Base-by-base conservation (phyloP, 2,329 filamentous ascomycete species). In the Xylariaceae sp. region DNA sequence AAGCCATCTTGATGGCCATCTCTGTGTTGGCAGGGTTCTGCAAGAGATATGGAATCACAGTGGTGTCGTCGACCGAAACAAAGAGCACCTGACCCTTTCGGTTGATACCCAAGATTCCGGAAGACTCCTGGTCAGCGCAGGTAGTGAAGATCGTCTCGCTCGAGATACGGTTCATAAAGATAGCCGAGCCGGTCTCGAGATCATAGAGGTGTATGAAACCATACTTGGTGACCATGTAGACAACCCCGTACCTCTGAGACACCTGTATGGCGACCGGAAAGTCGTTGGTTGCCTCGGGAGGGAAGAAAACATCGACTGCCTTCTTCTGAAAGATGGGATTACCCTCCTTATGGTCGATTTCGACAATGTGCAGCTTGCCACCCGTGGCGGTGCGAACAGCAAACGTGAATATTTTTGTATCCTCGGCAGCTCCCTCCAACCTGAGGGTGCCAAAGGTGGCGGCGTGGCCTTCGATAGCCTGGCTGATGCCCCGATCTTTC, bases 81-180 rank as follows among this genome's bases (percentile, higher is more conserved):
- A 89, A 88, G 46, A 98, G 76, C 32, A 97, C 89, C 67, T 98
- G 92, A 48, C 92, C 94, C 71, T 95, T 95, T 58, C 94, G 83
- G 70, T 98, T 98, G 61, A 98, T 90, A 53, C 88, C 88, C 37
- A 98, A 77, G 47, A 98, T 84, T 54, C 94, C 94, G 31, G 83
- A 79, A 13, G 88, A 94, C 15, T 88, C 82, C 38, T 77, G 76
- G 61, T 98, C 92, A 24, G 82, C 70, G 32, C 87, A 84, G 14
- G 89, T 96, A 17, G 90, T 94, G 70, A 98, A 98, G 62, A 98
- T 97, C 17, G 92, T 98, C 62, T 98, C 92, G 71, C 88, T 95
- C 23, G 92, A 98, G 58, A 98, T 98, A 55, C 94, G 85, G 74
- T 98, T 98, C 88, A 98, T 94, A 77, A 96, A 98, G 61, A 98